Base-by-base conservation (phyloP, 345 rosid species). In the Litchi chinensis region DNA sequence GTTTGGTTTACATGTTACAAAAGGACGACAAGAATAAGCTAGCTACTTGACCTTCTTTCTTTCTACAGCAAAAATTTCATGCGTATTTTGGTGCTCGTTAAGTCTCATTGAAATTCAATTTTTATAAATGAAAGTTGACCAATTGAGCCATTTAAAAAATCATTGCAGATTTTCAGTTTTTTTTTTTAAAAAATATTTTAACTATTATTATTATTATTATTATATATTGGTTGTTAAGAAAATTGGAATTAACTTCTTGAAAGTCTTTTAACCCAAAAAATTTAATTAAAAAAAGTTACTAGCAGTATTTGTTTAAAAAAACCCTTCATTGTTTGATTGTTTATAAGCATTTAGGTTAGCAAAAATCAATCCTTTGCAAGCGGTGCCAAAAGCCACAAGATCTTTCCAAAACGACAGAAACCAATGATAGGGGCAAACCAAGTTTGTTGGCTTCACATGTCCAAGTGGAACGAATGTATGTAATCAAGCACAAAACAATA, bases 361-460 rank as follows among this genome's bases (percentile, higher is more conserved):
- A 59, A 6, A 74, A 71, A 76, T 68, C 79, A 81, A 68, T 76
- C 80, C 69, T 60, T 57, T 46, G 62, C 10, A 46, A 75, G 62
- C 48, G 57, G 11, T 7, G 64, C 40, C 76, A 73, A 80, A 52
- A 66, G 66, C 40, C n/a, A 62, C 21, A 68, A 70, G 21, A 73
- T 78, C 79, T 83, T 73, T 62, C 74, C 41, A 70, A 48, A 86
- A 71, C 37, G 85, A 79, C 83, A 81, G 76, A 83, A 81, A 60
- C 71, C 69, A 86, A 79, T 81, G 70, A 83, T 79, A 40, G 73
- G 50, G 68, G 13, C 7, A 12, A 60, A 41, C 76, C 80, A 65
- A 5, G 52, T 79, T 74, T 72, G 26, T 76, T 67, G 85, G 81
- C 77, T 80, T 83, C 71, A 66, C 79, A 60, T 70, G 74, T 37